Base-by-base conservation (phyloP, 2,329 filamentous ascomycete genomes). In the Neofusicoccum laricinum region DNA sequence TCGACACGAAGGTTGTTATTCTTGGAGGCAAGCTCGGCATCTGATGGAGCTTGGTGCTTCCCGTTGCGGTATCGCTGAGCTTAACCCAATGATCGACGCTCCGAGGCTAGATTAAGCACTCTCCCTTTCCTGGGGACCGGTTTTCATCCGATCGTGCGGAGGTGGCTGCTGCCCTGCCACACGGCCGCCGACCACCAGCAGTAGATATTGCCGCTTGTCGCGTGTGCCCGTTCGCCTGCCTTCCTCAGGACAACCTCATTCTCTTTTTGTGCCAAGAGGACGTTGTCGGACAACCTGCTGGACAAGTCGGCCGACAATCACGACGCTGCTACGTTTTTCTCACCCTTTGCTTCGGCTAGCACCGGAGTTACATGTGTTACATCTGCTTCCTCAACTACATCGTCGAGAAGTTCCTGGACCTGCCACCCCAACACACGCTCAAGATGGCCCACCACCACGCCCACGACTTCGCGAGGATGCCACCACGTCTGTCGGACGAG, bases 141-240 rank as follows among this genome's bases (percentile, higher is more conserved):
- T 14, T 50, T 59, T 59, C 55, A 59, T 59, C 55, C 46, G 55
- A 59, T 19, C 25, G 55, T 59, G 55, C 55, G 55, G 55, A 59
- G 55, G 21, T 59, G 38, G 55, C 43, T 45, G 40, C 40, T 25
- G 41, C 19, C 25, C 51, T 40, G 17, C 1, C 34, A 41, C 14
- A 11, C 45, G 17, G 10, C 11, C 12, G 19, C 45, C 45, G 19
- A 48, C 4, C 14, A 25, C 45, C 17, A 48, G 45, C n/a, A 34
- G 2, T 50, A 50, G 25, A 50, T 34, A 34, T 50, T n/a, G 25
- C 46, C 21, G 21, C 46, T 50, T 48, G 46, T n/a, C 25, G 25
- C 46, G 11, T 50, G 46, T n/a, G 15, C 10, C 46, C n/a, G 32
- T 3, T 2, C 25, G 2, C 15, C 15, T 7, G 4, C 5, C 11